These are phyloP conservation scores for Stellera chamaejasme DNA, from an alignment of 345 rosid genomes.

Conservation along the genomic window DNA sequence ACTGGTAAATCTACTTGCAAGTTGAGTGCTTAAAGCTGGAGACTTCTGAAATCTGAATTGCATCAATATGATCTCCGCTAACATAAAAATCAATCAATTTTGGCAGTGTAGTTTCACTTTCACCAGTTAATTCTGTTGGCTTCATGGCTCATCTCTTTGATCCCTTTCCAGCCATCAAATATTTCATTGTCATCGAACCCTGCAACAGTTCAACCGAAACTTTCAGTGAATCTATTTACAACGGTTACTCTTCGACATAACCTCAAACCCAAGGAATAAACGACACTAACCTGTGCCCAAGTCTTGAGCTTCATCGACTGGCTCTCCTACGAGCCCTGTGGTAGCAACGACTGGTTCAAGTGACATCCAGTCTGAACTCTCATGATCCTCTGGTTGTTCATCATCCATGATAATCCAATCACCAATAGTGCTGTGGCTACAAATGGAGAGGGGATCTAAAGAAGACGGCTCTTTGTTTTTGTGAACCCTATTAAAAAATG, in stretches of 20 bases:
- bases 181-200: conserved; percentile 71
- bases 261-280: not conserved
- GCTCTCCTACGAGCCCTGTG: conserved; percentile 28
- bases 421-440: conserved; percentile 31
- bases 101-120: too few species aligned
- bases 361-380: conserved; percentile 60
- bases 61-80: too few species aligned
- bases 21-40: too few species aligned
- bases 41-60: too few species aligned
- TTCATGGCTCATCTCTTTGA: conserved; percentile 29
- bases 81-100: too few species aligned
- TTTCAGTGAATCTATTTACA: not conserved
- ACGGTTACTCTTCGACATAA: not conserved
- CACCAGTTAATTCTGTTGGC: not conserved
- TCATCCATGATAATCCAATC: conserved; percentile 68
- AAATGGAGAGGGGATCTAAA: conserved; percentile 50
- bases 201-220: conserved; percentile 21
- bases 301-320: conserved; percentile 51
- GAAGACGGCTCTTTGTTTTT: conserved; percentile 25
- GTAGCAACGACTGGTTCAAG: conserved; percentile 35
- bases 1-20: too few species aligned
- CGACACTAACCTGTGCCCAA: conserved; percentile 42
- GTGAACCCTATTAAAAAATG: conserved; percentile 16
- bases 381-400: conserved; percentile 36
- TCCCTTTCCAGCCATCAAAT: conserved; percentile 32